These are phyloP conservation scores for Funneliformis caledonium DNA, from an alignment of 371 early-diverging fungal species.

Conservation along the genomic window DNA sequence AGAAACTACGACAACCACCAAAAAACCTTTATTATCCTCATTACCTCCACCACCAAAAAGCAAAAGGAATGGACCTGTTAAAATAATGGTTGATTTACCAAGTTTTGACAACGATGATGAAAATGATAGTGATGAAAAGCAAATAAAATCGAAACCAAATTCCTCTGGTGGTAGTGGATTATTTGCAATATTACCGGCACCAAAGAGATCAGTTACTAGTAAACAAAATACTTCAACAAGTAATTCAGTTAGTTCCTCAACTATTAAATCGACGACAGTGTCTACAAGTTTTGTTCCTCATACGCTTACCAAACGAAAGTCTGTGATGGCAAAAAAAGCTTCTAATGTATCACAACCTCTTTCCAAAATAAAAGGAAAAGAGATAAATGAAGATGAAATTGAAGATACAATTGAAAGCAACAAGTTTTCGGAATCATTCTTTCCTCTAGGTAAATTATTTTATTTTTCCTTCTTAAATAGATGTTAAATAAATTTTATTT, in stretches of 20 bases:
- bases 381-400: neutral
- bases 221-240: neutral
- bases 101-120: neutral
- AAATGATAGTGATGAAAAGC: conserved; percentile 3
- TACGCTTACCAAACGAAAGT: conserved; percentile 5
- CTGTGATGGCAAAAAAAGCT: neutral
- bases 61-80: conserved; percentile 28
- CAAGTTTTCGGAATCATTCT: conserved; percentile 2
- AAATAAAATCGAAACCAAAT: neutral
- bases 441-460: conserved; percentile 18
- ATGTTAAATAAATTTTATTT: neutral
- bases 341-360: neutral
- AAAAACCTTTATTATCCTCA: neutral
- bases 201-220: neutral
- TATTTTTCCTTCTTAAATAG: too few relatives aligned
- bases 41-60: neutral
- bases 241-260: neutral
- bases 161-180: neutral
- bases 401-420: neutral
- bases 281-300: conserved; percentile 30
- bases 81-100: conserved; percentile 35
- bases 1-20: neutral
- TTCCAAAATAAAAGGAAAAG: neutral
- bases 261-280: neutral
- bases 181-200: conserved; percentile 27